Evolutionary conservation across 345 rosid species (phyloP).

Genomic region (Arabidopsis thaliana): TAIR10.1 NC_003076.8:21433001-21433500

Average conservation of each 20-base stretch:
- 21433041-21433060: not conserved
- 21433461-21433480: not conserved
- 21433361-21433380: not conserved
- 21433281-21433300: not conserved
- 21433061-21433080: constrained; percentile 3
- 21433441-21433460: not conserved
- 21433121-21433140: not conserved
- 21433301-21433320: not conserved
- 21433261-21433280: not conserved
- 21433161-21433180: not conserved
- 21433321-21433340: not conserved
- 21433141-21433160: not conserved
- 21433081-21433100: not conserved
- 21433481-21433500: not conserved
- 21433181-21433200: not conserved
- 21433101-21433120: not conserved
- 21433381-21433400: not conserved
- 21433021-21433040: constrained; percentile 16
- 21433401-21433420: not conserved
- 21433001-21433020: not conserved
- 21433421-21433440: constrained; percentile 15
- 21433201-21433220: not conserved
- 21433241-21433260: not conserved
- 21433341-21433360: not conserved
- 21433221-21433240: not conserved